phyloP scores from a whole-genome alignment of 1,139 yeast species.

The Chernovozyma sophiae-reginae region DNA sequence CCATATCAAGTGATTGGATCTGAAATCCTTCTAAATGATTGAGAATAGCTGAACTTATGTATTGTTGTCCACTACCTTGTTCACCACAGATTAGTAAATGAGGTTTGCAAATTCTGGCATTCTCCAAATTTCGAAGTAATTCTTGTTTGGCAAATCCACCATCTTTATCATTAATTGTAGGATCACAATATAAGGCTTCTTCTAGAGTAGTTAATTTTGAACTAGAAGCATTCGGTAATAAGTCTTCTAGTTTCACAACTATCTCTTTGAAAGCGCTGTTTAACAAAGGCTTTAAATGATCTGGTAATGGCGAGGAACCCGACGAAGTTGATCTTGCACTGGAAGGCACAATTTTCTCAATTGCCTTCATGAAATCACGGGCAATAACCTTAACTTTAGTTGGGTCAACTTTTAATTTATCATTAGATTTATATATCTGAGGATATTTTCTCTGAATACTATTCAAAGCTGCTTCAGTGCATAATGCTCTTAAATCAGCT shows the following conservation, averaged over 20 bases:
- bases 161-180: conserved; percentile 51
- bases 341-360: conserved; percentile 87
- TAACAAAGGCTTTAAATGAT: conserved; percentile 61
- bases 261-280: conserved; percentile 45
- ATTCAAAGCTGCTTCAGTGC: conserved; percentile 92
- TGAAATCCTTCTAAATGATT: conserved; percentile 87
- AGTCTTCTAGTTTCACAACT: conserved; percentile 44
- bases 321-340: conserved; percentile 81
- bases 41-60: conserved; percentile 76
- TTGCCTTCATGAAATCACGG: conserved; percentile 80
- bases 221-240: conserved; percentile 56
- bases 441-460: conserved; percentile 92
- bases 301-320: conserved; percentile 77
- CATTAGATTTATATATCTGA: conserved; percentile 77
- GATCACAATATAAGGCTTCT: conserved; percentile 65
- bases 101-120: conserved; percentile 77
- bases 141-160: conserved; percentile 71
- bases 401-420: conserved; percentile 73
- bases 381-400: conserved; percentile 71
- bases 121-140: conserved; percentile 52
- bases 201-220: conserved; percentile 54
- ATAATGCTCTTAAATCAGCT: conserved; percentile 90
- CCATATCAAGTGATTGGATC: conserved; percentile 80
- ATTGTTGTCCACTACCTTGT: conserved; percentile 86
- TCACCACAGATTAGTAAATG: conserved; percentile 70